Base-by-base conservation (phyloP, 1,139 yeast genomes). In the Trichomonascaceae sp. region DNA sequence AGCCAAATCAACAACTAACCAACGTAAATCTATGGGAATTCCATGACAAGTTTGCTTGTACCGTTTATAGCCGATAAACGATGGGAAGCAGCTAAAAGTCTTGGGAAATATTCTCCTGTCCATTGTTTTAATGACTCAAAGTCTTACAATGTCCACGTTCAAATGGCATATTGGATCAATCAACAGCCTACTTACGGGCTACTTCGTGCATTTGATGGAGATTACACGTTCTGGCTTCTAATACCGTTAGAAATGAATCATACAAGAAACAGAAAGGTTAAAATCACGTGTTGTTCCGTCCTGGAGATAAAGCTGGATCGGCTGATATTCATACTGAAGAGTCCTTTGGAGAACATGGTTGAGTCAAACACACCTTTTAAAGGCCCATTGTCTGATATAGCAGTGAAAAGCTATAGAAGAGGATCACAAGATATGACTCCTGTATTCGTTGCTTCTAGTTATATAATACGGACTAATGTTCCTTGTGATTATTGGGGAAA, bases 261-360 rank as follows among this genome's bases (percentile, higher is more conserved):
- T 30, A 18, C 24, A 2, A 7, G 15, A n/a, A 20, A 24, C 3
- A 47, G 18, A 2, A 15, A 17, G 4, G 3, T 18, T 17, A 38
- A 17, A 47, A 39, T 47, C 17, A 10, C 45, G 15, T 43, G 49
- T 9, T 39, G 30, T 10, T 24, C 36, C 7, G 50, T 48, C 17
- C 45, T 48, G 45, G 45, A 48, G 50, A 48, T 48, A 45, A 48
- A 20, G 12, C 30, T 49, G 51, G 51, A 49, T 43, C 47, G 51
- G 2, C 36, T 49, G 30, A 15, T 49, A 4, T 43, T 49, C 43
- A 13, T 43, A 12, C 36, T 41, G 12, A 24, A 24, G 20, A 20
- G 12, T 9, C 22, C 24, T 4, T 24, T 41, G 27, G 19, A 15
- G 19, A 19, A 17, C 20, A 49, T 24, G 3, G 18, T 27, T 10